These are phyloP conservation scores for Cucurbita moschata DNA, from an alignment of 306 rosid genomes.

Conservation along the genomic window DNA sequence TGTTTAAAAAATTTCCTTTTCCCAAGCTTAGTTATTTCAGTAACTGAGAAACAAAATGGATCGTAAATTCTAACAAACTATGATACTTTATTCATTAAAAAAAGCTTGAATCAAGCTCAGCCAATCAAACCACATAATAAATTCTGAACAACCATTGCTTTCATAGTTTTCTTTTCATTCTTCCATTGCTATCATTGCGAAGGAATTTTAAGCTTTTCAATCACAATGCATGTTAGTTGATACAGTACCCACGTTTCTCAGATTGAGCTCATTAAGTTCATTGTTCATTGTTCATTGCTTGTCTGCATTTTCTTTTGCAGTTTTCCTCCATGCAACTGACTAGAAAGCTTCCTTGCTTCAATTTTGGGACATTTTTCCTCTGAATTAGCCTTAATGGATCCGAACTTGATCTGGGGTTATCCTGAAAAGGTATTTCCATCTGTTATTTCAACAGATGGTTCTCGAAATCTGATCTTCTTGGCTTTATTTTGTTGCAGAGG, in stretches of 20 bases:
- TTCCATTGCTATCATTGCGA: slow-evolving; percentile 1
- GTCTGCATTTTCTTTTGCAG: background rate
- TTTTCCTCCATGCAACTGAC: background rate
- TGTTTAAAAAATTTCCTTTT: background rate
- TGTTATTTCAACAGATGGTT: background rate
- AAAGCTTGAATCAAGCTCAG: background rate
- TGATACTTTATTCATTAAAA: background rate
- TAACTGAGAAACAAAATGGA: background rate
- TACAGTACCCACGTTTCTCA: background rate
- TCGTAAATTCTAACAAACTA: background rate
- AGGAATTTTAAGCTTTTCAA: background rate
- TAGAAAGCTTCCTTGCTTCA: background rate
- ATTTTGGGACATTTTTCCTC: background rate
- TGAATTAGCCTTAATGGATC: background rate
- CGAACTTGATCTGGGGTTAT: background rate
- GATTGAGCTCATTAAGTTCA: background rate
- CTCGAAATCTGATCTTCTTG: background rate
- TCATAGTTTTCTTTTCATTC: background rate
- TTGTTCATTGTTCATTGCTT: background rate
- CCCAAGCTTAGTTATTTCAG: background rate
- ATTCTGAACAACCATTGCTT: background rate
- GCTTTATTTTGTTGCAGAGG: slow-evolving; percentile 27
- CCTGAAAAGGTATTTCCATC: background rate
- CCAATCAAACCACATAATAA: background rate
- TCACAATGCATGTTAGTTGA: background rate